These are phyloP conservation scores for Zelopaecilomyces penicillatus DNA, from an alignment of 2,329 filamentous ascomycete genomes.

Conservation along the genomic window DNA sequence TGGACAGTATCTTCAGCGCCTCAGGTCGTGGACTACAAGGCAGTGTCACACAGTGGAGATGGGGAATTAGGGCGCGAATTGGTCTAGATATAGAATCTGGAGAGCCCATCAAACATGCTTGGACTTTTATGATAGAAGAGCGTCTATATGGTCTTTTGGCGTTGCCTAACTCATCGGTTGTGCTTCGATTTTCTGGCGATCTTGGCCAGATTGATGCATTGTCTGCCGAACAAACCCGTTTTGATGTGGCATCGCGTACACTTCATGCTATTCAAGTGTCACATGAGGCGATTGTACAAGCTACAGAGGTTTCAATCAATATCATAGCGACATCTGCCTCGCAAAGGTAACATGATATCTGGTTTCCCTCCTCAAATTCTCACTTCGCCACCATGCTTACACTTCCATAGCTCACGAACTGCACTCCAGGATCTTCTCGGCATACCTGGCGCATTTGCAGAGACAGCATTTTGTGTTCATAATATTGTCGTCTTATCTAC, in stretches of 20 bases:
- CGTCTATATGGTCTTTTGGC: slow-evolving; percentile 35
- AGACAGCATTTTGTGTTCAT: slow-evolving; percentile 34
- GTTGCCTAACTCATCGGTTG: slow-evolving; percentile 38
- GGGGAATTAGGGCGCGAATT: slow-evolving; percentile 62
- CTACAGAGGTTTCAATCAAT: slow-evolving; percentile 42
- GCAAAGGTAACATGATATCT: no score
- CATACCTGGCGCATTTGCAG: slow-evolving; percentile 21
- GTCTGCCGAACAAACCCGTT: slow-evolving; percentile 30
- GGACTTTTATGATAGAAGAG: slow-evolving; percentile 35
- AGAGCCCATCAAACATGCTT: slow-evolving; percentile 41
- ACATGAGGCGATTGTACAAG: slow-evolving; percentile 38
- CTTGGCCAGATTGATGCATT: slow-evolving; percentile 37
- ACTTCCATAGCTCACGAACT: slow-evolving; percentile 19
- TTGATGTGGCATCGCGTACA: slow-evolving; percentile 47
- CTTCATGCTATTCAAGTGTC: slow-evolving; percentile 34
- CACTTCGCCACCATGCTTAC: no score
- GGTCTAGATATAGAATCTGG: slow-evolving; percentile 47
- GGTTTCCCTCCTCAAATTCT: not conserved
- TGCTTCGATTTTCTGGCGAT: slow-evolving; percentile 41
- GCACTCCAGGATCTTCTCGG: slow-evolving; percentile 24
- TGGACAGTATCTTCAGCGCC: slow-evolving; percentile 56
- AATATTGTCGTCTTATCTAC: slow-evolving; percentile 35
- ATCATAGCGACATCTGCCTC: no score
- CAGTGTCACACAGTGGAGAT: slow-evolving; percentile 58
- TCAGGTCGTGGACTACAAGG: slow-evolving; percentile 56